These are phyloP conservation scores for Neobulgaria alba DNA, from an alignment of 2,329 filamentous ascomycete species.

Conservation along the genomic window DNA sequence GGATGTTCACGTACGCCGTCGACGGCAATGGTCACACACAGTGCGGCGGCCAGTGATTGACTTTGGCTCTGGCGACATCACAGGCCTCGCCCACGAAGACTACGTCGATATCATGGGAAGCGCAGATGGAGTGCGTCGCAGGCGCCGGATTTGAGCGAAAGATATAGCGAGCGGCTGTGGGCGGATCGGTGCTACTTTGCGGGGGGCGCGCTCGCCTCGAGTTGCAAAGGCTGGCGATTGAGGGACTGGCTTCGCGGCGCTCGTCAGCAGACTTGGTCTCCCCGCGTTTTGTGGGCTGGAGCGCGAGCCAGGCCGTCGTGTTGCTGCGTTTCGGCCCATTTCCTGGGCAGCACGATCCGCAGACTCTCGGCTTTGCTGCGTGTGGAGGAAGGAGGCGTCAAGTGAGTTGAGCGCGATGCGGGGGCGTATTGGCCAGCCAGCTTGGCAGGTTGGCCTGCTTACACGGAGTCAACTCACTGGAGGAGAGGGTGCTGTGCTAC, in stretches of 20 bases:
- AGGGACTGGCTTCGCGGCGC: slow-evolving; percentile 1
- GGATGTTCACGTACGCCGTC: slow-evolving; percentile 33
- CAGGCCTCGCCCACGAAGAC: slow-evolving; percentile 8
- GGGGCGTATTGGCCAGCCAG: too few species aligned
- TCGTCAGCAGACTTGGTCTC: neutral
- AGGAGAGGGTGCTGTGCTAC: too few species aligned
- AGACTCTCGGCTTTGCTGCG: too few species aligned
- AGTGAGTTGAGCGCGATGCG: too few species aligned
- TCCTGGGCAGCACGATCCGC: neutral
- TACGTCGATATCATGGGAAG: slow-evolving; percentile 12
- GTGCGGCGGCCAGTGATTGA: slow-evolving; percentile 26
- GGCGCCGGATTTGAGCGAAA: slow-evolving; percentile 17
- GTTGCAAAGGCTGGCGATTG: neutral
- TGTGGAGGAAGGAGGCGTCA: too few species aligned
- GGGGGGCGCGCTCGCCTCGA: neutral
- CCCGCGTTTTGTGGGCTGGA: neutral
- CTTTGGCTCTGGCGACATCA: slow-evolving; percentile 24
- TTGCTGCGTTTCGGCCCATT: neutral
- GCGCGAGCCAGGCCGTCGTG: neutral
- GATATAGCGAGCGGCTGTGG: slow-evolving; percentile 18
- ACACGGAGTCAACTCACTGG: too few species aligned
- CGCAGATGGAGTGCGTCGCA: slow-evolving; percentile 1
- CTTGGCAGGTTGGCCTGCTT: too few species aligned
- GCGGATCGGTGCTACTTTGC: neutral
- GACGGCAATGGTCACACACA: slow-evolving; percentile 39